Evolutionary conservation across 225 moss, liverwort and hornwort species (phyloP).

Genomic region (Ulota crispa): DNA sequence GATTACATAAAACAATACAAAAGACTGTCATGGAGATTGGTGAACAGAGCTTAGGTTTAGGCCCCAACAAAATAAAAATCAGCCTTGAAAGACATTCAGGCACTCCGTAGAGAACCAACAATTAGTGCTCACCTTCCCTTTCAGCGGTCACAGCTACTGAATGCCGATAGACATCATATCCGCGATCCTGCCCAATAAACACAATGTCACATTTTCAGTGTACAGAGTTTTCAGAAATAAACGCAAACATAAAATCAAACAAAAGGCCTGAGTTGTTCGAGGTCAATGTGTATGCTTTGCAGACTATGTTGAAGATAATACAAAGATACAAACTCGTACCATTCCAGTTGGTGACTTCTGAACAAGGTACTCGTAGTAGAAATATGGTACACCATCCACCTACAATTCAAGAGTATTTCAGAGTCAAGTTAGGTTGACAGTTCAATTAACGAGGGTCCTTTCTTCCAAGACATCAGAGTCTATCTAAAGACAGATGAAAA

Average conservation of each 20-base stretch:
- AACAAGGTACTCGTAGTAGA: slow-evolving; percentile 92
- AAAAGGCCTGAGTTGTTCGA: neutral
- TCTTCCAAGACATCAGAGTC: slow-evolving; percentile 15
- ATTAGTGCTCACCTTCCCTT: slow-evolving; percentile 71
- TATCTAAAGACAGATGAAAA: neutral
- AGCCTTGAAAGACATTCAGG: neutral
- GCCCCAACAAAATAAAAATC: neutral
- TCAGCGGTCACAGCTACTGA: slow-evolving; percentile 88
- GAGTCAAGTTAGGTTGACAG: slow-evolving; percentile 8
- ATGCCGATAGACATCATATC: slow-evolving; percentile 80
- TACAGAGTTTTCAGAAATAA: neutral
- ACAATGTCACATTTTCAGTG: slow-evolving; percentile 16
- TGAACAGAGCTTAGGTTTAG: neutral
- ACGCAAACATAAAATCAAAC: neutral
- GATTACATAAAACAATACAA: neutral
- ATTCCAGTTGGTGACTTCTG: slow-evolving; percentile 91
- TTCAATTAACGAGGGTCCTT: neutral
- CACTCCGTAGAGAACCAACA: neutral
- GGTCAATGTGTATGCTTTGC: neutral
- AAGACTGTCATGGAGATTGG: neutral
- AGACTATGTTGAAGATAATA: slow-evolving; percentile 1
- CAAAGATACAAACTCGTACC: slow-evolving; percentile 42
- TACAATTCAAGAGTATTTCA: slow-evolving; percentile 31
- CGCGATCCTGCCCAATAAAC: slow-evolving; percentile 57
- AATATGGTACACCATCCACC: slow-evolving; percentile 86